phyloP scores from a whole-genome alignment of 768 basidiomycete species.

The Mycena latifolia region DNA sequence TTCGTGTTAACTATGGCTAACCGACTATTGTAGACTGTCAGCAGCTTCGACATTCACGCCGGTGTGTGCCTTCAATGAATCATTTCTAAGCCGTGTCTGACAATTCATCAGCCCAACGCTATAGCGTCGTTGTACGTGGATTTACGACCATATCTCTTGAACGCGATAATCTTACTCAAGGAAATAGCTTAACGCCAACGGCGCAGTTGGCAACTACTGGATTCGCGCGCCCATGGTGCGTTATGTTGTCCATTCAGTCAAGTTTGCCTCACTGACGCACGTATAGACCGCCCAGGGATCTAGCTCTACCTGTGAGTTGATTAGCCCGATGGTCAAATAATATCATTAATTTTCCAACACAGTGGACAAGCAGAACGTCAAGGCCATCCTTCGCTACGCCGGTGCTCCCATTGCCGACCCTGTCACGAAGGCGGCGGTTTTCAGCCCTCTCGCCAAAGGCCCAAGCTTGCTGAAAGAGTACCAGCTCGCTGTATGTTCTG shows the following conservation, averaged over 20 bases:
- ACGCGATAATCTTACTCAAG: no score
- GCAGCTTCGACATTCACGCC: conserved; percentile 47
- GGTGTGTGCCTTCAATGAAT: conserved; percentile 40
- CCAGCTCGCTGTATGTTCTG: conserved; percentile 21
- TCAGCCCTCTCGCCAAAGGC: no score
- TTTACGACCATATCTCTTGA: not conserved
- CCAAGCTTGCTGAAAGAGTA: conserved; percentile 28
- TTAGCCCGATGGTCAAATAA: no score
- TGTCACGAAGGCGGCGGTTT: no score
- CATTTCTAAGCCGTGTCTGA: not conserved
- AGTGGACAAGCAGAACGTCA: no score
- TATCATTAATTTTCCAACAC: no score
- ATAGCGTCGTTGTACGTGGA: conserved; percentile 25
- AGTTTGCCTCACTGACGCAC: not conserved
- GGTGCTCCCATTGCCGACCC: conserved; percentile 55
- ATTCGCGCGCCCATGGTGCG: conserved; percentile 50
- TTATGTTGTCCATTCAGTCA: not conserved
- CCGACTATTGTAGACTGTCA: conserved; percentile 33
- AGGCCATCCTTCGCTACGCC: conserved; percentile 55
- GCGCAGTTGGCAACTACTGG: conserved; percentile 55
- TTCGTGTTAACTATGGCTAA: not conserved
- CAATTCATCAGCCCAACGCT: conserved; percentile 22
- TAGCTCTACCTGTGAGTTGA: no score
- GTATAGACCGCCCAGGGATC: conserved; percentile 17
- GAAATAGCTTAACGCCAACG: conserved; percentile 45